A percentile compares a stretch with the other conserved stretches of the same genome.
Evolutionary conservation across 1,284 basidiomycete genomes (phyloP).

Genomic region (Rhodotorula sp.): DNA sequence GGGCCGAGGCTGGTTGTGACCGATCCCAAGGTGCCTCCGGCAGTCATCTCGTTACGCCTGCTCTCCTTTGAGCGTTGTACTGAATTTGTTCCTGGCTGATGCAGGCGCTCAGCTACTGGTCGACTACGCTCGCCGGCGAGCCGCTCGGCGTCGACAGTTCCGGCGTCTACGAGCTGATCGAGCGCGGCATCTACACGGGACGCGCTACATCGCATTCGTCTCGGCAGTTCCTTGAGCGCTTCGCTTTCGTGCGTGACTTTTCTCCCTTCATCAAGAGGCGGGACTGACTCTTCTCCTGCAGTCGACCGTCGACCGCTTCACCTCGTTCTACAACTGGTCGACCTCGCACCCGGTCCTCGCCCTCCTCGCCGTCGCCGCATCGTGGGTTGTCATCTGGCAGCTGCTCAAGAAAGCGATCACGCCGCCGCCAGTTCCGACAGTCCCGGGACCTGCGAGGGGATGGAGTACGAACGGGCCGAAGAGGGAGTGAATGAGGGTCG

Average conservation of each 20-base stretch:
- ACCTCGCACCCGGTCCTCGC: conserved; percentile 48
- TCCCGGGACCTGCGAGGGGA: no score
- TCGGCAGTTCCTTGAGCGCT: conserved; percentile 48
- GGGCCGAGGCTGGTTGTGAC: conserved; percentile 67
- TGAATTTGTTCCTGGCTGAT: not conserved
- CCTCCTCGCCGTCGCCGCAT: conserved; percentile 43
- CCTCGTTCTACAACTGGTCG: conserved; percentile 15
- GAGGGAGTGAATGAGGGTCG: not conserved
- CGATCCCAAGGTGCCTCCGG: conserved; percentile 64
- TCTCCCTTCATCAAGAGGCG: not conserved
- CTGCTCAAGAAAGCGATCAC: not conserved
- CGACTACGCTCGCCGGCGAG: conserved; percentile 57
- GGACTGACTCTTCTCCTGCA: not conserved
- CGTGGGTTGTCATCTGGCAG: conserved; percentile 44
- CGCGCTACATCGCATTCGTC: conserved; percentile 56
- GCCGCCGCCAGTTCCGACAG: not conserved
- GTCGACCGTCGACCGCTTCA: not conserved
- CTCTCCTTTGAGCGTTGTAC: not conserved
- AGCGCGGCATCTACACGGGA: conserved; percentile 60
- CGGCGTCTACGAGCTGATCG: conserved; percentile 67
- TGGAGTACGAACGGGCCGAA: not conserved
- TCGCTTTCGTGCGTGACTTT: conserved; percentile 42
- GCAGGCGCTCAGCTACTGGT: conserved; percentile 67
- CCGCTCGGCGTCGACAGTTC: conserved; percentile 59
- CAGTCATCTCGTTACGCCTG: no score